phyloP scores from a whole-genome alignment of 1,284 basidiomycete species.

The Ustilago bromivora region DNA sequence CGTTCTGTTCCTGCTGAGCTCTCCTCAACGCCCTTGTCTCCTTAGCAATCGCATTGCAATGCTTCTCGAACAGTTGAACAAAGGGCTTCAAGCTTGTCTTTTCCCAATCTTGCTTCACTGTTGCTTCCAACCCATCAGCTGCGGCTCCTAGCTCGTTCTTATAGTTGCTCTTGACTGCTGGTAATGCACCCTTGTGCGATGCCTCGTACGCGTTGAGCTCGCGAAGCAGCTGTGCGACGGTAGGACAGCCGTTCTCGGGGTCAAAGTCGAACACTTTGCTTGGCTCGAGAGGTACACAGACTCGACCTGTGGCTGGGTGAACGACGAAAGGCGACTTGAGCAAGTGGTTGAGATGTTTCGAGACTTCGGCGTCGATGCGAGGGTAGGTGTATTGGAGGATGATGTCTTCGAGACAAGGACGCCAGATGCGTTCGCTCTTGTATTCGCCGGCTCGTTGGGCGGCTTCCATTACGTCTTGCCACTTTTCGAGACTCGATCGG shows the following conservation, averaged over 20 bases:
- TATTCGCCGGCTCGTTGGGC: conserved; percentile 65
- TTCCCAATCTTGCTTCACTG: conserved; percentile 72
- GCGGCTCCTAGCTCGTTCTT: conserved; percentile 17
- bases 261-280: conserved; percentile 83
- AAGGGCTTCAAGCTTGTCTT: conserved; percentile 81
- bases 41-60: conserved; percentile 71
- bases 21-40: conserved; percentile 31
- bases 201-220: conserved; percentile 77
- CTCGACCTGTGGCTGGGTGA: conserved; percentile 93
- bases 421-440: conserved; percentile 59
- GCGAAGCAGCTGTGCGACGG: conserved; percentile 81
- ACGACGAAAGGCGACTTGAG: conserved; percentile 97
- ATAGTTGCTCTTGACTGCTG: conserved; percentile 43
- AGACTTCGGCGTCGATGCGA: conserved; percentile 94
- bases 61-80: conserved; percentile 87
- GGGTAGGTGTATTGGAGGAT: conserved; percentile 96
- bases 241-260: conserved; percentile 82
- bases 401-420: conserved; percentile 78
- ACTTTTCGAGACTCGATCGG: conserved; percentile 77
- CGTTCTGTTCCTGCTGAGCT: conserved; percentile 45
- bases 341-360: conserved; percentile 96
- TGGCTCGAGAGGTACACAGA: conserved; percentile 93
- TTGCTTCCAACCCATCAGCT: conserved; percentile 47
- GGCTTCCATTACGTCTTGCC: conserved; percentile 76
- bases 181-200: conserved; percentile 67